A percentile compares a stretch with the other conserved stretches of the same genome.
Conservation (phyloP, 306 rosid genomes). For the Quercus ilex region DNA sequence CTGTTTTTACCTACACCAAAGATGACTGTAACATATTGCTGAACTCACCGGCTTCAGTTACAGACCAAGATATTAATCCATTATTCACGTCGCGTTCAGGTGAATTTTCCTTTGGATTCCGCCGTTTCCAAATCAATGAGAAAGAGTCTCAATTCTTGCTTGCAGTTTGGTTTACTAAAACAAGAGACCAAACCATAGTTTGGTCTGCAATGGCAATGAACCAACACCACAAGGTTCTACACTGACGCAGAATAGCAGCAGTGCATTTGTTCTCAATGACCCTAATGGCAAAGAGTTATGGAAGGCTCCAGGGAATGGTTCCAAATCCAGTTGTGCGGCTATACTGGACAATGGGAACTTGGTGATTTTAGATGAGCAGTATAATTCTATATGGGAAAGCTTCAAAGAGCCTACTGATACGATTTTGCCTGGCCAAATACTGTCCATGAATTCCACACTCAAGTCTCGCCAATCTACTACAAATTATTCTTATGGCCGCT, state of each 20-base stretch:
- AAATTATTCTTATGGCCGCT: slow-evolving; percentile 21
- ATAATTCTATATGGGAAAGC: slow-evolving; percentile 26
- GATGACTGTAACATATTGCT: background rate
- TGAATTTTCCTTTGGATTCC: no score
- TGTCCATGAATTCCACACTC: background rate
- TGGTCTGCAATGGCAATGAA: slow-evolving; percentile 28
- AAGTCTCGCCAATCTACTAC: background rate
- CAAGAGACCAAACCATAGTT: slow-evolving; percentile 14
- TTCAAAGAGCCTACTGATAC: slow-evolving; percentile 24
- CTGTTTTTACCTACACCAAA: background rate
- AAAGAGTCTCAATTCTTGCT: slow-evolving; percentile 8
- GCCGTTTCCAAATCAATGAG: no score
- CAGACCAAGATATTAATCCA: background rate
- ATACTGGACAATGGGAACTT: background rate
- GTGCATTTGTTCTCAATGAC: background rate
- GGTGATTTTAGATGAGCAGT: background rate
- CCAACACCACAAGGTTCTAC: slow-evolving; percentile 17
- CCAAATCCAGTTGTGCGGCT: no score
- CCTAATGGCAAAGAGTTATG: background rate
- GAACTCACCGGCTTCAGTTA: no score
- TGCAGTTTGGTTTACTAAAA: slow-evolving; percentile 13
- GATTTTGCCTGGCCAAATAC: slow-evolving; percentile 23
- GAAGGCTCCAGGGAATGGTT: no score
- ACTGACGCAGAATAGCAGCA: background rate
- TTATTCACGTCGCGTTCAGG: background rate